These are phyloP conservation scores for Meripilus lineatus DNA, from an alignment of 1,284 basidiomycete genomes.

Conservation along the genomic window DNA sequence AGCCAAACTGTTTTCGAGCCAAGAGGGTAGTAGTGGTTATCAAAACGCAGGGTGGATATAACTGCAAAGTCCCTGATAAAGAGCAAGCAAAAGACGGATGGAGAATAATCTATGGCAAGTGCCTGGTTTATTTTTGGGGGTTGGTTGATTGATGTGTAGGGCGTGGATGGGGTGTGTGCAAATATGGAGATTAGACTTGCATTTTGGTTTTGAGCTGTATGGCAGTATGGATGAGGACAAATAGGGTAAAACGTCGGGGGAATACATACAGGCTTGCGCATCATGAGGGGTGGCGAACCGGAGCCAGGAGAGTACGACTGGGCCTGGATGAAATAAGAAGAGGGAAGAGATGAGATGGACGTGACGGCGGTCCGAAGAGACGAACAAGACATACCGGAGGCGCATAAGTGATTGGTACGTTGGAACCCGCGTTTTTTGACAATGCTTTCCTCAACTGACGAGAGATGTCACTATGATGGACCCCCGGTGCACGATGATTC, in stretches of 20 bases:
- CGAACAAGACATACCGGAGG: constrained; percentile 15
- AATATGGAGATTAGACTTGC: constrained; percentile 11
- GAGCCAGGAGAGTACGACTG: constrained; percentile 20
- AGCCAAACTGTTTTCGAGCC: constrained; percentile 4
- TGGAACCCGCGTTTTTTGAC: constrained; percentile 21
- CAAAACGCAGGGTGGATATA: constrained; percentile 2
- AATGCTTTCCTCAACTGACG: constrained; percentile 26
- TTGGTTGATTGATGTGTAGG: too few relatives aligned
- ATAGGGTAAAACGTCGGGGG: constrained; percentile 1
- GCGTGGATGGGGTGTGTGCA: neutral
- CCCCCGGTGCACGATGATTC: too few relatives aligned
- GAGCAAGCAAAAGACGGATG: constrained; percentile 6
- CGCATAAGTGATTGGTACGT: constrained; percentile 17
- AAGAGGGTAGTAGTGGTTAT: constrained; percentile 7
- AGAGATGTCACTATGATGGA: constrained; percentile 16
- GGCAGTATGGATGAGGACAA: neutral
- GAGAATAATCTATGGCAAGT: constrained; percentile 7
- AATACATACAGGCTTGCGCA: constrained; percentile 30
- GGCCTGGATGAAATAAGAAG: constrained; percentile 11
- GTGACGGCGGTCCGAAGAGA: constrained; percentile 2
- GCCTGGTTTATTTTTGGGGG: too few relatives aligned
- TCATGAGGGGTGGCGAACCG: constrained; percentile 29
- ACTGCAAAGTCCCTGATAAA: constrained; percentile 26
- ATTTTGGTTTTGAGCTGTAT: constrained; percentile 21
- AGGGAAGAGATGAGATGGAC: constrained; percentile 3